These are phyloP conservation scores for Juncus inflexus DNA, from an alignment of 176 grass and related monocot genomes.

Conservation along the genomic window DNA sequence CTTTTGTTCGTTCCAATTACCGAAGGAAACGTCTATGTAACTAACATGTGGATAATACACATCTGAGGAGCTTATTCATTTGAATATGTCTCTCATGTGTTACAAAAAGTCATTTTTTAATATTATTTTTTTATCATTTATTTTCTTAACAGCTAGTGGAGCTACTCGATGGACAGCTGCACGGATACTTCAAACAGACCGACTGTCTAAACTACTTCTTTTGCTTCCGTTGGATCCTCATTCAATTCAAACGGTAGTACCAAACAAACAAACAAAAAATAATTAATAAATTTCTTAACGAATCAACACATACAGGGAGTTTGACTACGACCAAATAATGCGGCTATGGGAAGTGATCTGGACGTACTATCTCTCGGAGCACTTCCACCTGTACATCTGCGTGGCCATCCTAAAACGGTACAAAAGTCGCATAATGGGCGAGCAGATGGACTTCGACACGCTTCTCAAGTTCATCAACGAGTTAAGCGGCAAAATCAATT, in stretches of 20 bases:
- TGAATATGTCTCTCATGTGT: slow-evolving; percentile 2
- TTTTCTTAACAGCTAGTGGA: slow-evolving; percentile 68
- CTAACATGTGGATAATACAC: neutral
- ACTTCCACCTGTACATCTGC: slow-evolving; percentile 94
- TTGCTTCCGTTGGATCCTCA: slow-evolving; percentile 99
- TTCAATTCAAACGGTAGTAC: slow-evolving; percentile 95
- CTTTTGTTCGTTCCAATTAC: neutral
- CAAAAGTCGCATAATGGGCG: slow-evolving; percentile 62
- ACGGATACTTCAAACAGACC: slow-evolving; percentile 82
- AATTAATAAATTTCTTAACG: too few relatives aligned
- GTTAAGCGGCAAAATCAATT: slow-evolving; percentile 75
- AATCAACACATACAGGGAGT: slow-evolving; percentile 17
- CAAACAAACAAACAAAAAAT: neutral
- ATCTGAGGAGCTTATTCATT: neutral
- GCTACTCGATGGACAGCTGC: slow-evolving; percentile 69
- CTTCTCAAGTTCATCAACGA: slow-evolving; percentile 99
- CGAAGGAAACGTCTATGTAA: neutral
- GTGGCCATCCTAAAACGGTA: slow-evolving; percentile 78
- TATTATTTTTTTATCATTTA: slow-evolving; percentile 25
- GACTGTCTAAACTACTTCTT: slow-evolving; percentile 99
- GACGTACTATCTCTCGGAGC: slow-evolving; percentile 89
- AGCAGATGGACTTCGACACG: slow-evolving; percentile 95
- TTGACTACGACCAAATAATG: slow-evolving; percentile 72
- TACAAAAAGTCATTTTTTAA: neutral
- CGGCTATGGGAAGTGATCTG: slow-evolving; percentile 87